Evolutionary conservation across 495 filamentous ascomycete species (phyloP), one percentile per base, ranked within the genome.

Genomic region (Friedmanniomyces endolithicus): DNA sequence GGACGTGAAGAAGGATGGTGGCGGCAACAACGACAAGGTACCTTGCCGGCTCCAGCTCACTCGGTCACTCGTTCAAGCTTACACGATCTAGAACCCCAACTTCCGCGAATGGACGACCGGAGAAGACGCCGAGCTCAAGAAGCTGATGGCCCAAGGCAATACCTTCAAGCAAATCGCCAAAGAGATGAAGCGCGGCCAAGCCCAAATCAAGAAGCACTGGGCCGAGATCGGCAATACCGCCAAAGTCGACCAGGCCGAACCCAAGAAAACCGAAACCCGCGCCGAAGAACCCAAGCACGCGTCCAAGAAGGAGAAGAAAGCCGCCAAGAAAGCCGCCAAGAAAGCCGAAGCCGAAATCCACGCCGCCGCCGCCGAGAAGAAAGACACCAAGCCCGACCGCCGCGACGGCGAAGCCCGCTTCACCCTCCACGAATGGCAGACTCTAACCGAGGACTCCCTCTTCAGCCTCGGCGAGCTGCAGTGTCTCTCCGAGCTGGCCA

Each of bases 401-500:
- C 1, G 17, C 8, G 50, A 34, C 43, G 43, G 17, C 2, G 55
- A 62, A 23, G 45, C 48, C 2, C 22, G 52, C 4, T 64, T 59
- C 44, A 58, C 56, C 8, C 23, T 59, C 23, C 35, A 9, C n/a
- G 53, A 63, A 24, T 60, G 52, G 57, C 24, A 17, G 27, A 50
- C 53, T 11, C 33, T 61, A 39, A 17, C 50, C 3, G 55, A 60
- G 35, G 60, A 65, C 37, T 33, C 48, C 22, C 16, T 60, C 27
- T 65, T 65, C 57, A 29, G 16, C 31, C 49, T 62, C 43, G 56
- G 60, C 29, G 56, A 67, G 44, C 59, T 71, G 27, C 55, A 59
- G 46, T 40, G 57, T 24, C 48, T 71, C 14, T 44, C 50, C 23
- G 47, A 60, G 34, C 44, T 71, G 17, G 44, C 70, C 39, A 52